Percentiles rank a stretch among this genome's conserved stretches.
Evolutionary conservation across 2,329 filamentous ascomycete genomes (phyloP).

Genomic region (Diaporthe nobilis): DNA sequence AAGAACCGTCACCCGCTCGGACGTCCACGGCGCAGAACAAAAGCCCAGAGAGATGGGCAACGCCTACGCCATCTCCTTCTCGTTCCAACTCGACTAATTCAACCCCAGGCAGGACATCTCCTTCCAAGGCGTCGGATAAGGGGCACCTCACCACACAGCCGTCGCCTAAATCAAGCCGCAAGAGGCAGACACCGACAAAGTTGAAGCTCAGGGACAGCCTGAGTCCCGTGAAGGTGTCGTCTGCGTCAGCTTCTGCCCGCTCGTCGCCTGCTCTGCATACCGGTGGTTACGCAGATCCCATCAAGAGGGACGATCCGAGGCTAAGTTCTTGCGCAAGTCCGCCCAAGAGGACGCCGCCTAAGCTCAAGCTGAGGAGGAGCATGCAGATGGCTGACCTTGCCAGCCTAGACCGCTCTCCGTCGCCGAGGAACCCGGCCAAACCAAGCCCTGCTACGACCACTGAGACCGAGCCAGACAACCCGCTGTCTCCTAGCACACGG

Average conservation of each 20-base stretch:
- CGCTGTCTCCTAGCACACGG: background rate
- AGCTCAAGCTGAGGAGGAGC: slow-evolving; percentile 37
- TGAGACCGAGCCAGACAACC: background rate
- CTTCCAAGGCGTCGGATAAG: background rate
- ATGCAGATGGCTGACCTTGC: background rate
- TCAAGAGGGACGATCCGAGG: background rate
- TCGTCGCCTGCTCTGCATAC: background rate
- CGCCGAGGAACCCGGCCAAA: background rate
- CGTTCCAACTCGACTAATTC: slow-evolving; percentile 12
- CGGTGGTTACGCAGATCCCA: too few relatives aligned
- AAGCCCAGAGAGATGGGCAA: background rate
- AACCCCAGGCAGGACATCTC: background rate
- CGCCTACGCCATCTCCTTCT: slow-evolving; percentile 18
- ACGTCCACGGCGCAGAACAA: background rate
- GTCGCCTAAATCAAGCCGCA: slow-evolving; percentile 4
- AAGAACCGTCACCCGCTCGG: background rate
- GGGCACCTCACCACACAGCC: too few relatives aligned
- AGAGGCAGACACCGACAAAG: slow-evolving; percentile 12
- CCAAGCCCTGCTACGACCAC: background rate
- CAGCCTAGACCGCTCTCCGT: background rate
- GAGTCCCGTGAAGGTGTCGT: background rate
- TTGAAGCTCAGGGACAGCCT: slow-evolving; percentile 18
- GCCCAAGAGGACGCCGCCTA: slow-evolving; percentile 32
- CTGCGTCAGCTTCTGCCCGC: background rate
- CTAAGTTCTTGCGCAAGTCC: slow-evolving; percentile 15